Percentiles rank a stretch among this genome's conserved stretches.
Conservation (phyloP, 208 protist genomes). For the Trypanosoma conorhini region DNA sequence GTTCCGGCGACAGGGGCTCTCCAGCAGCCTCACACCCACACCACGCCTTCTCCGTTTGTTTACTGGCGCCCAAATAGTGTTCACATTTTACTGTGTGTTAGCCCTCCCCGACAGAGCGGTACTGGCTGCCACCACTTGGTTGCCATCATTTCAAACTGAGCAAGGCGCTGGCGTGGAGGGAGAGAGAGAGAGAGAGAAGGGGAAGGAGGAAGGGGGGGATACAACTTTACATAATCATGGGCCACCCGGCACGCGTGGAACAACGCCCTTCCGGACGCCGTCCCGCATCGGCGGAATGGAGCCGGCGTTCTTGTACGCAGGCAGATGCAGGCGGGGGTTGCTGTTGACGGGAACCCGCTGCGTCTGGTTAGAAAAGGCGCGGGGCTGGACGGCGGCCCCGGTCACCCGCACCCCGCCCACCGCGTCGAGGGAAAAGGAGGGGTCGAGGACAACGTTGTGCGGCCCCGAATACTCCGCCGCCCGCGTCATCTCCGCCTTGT, state of each 20-base stretch:
- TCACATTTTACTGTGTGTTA: too few species aligned
- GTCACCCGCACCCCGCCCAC: conserved; percentile 21
- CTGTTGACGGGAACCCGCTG: conserved; percentile 11
- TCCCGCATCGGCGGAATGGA: conserved; percentile 8
- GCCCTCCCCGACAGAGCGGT: too few species aligned
- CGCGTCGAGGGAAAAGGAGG: conserved; percentile 27
- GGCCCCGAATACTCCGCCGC: conserved; percentile 50
- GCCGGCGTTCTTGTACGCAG: conserved; percentile 24
- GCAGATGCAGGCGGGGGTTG: conserved; percentile 20
- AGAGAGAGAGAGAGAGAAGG: conserved; percentile 13
- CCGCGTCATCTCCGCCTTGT: conserved; percentile 46
- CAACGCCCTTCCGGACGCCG: conserved; percentile 1
- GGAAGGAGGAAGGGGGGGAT: conserved; percentile 10
- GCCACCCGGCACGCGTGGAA: conserved; percentile 9
- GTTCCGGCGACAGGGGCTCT: too few species aligned
- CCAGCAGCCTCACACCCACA: too few species aligned
- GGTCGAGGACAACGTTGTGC: conserved; percentile 78
- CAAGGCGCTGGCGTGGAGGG: background rate
- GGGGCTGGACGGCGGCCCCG: conserved; percentile 1
- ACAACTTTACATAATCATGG: conserved; percentile 6
- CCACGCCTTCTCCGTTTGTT: too few species aligned
- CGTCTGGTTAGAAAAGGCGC: conserved; percentile 6
- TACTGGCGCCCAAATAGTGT: too few species aligned
- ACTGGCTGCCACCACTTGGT: background rate
- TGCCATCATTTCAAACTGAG: background rate